Base-by-base conservation (phyloP, 768 basidiomycete genomes). In the Termitomyces sp. region DNA sequence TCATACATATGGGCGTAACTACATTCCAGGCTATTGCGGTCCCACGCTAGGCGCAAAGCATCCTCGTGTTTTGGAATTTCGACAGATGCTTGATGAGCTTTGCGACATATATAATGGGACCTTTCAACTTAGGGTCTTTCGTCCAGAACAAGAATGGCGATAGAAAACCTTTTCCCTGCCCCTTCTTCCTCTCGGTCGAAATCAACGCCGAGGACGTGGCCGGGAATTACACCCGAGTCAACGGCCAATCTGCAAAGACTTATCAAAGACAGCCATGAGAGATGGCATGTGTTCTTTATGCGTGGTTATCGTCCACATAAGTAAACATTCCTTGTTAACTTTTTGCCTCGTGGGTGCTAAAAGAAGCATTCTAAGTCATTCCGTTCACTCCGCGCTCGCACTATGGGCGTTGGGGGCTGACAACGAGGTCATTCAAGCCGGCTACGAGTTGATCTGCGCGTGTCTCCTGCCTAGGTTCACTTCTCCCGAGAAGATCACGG, bases 241-340 rank as follows among this genome's bases (percentile, higher is more conserved):
- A 69, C 73, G 54, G 41, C 62, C 34, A 58, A 69, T 2, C 52
- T 78, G 0, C 62, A 56, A 0, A 48, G 68, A 6, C 58, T 75
- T 9, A 69, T 85, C 50, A 78, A 76, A 58, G 80, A 83, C 4
- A 81, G 82, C 56, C 78, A 83, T 50, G 67, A 69, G 31, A 75
- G 70, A 49, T 72, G 73, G 66, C 82, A 86, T 55, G 72, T 78
- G 12, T 85, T 76, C 67, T 76, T 78, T 65, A 78, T 83, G 54
- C 65, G 79, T 16, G 49, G 58, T 8, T 57, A 51, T 34, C 61
- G 71, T 0, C 79, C 80, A 58, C 84, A 85, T 72, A 84, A 85
- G 84, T 83, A 60, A 53, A 20, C 20, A 50, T 37, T 20, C 8
- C 24, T 54, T 9, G 4, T 52, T 47, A n/a, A 33, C 8, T 15